A percentile compares a stretch with the other conserved stretches of the same genome.
Conservation (phyloP, 495 filamentous ascomycete genomes). For the Aspergillus sclerotioniger region DNA sequence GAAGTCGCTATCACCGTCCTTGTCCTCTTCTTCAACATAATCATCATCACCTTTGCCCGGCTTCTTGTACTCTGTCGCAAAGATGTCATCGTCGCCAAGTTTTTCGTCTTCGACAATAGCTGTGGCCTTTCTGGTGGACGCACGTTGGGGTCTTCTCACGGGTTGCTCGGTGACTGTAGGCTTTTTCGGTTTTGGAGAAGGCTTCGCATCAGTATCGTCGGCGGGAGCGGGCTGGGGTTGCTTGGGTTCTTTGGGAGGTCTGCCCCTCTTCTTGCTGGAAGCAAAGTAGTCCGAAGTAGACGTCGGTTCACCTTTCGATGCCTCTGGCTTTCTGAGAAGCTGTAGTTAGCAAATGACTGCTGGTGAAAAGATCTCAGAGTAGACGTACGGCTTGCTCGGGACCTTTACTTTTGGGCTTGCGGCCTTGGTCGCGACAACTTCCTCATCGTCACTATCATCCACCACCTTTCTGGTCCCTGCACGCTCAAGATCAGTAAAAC, state of each 20-base stretch:
- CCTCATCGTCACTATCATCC: slow-evolving; percentile 73
- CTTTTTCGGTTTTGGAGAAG: slow-evolving; percentile 25
- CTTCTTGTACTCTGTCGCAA: slow-evolving; percentile 62
- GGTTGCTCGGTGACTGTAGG: slow-evolving; percentile 16
- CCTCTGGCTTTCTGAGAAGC: slow-evolving; percentile 40
- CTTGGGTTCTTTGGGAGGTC: slow-evolving; percentile 19
- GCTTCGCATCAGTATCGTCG: slow-evolving; percentile 22
- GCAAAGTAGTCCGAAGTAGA: slow-evolving; percentile 62
- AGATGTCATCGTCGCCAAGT: slow-evolving; percentile 73
- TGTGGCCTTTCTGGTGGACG: slow-evolving; percentile 30
- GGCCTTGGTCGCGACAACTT: slow-evolving; percentile 30
- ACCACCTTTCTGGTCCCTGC: slow-evolving; percentile 67
- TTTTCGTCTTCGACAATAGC: slow-evolving; percentile 56
- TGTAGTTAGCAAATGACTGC: neutral
- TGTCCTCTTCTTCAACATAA: slow-evolving; percentile 62
- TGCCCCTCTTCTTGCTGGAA: slow-evolving; percentile 52
- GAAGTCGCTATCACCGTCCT: slow-evolving; percentile 48
- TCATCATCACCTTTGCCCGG: slow-evolving; percentile 63
- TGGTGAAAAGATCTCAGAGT: neutral
- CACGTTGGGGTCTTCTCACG: slow-evolving; percentile 31
- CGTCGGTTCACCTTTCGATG: slow-evolving; percentile 50
- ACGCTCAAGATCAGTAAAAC: slow-evolving; percentile 14
- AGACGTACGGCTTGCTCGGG: slow-evolving; percentile 39
- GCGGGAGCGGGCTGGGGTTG: slow-evolving; percentile 18
- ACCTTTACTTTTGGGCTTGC: slow-evolving; percentile 46